These are phyloP conservation scores for Trichosporon sp. DNA, from an alignment of 1,284 basidiomycete species.

Conservation along the genomic window DNA sequence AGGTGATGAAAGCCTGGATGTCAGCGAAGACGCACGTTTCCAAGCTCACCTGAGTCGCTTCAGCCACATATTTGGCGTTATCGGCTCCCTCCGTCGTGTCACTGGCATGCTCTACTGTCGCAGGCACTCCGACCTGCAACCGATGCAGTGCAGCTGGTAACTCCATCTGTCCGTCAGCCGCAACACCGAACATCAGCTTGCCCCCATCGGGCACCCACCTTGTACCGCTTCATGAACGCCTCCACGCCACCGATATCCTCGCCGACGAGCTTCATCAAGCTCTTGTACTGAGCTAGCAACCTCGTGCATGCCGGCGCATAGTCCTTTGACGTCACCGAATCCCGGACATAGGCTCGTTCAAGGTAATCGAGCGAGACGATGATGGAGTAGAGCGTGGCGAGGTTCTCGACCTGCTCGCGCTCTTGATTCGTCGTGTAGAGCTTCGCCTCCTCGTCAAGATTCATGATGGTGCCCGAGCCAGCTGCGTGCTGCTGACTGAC, in stretches of 20 bases:
- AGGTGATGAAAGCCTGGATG: slow-evolving; percentile 88
- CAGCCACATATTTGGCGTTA: slow-evolving; percentile 95
- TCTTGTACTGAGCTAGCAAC: slow-evolving; percentile 92
- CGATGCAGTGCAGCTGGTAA: slow-evolving; percentile 86
- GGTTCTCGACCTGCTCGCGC: slow-evolving; percentile 80
- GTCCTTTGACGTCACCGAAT: slow-evolving; percentile 84
- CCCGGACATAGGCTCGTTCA: slow-evolving; percentile 90
- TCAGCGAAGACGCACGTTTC: not conserved
- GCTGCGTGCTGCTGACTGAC: not conserved
- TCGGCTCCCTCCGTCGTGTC: slow-evolving; percentile 71
- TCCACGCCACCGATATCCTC: slow-evolving; percentile 78
- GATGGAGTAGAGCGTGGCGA: slow-evolving; percentile 87
- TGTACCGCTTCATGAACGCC: slow-evolving; percentile 84
- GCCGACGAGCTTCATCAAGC: slow-evolving; percentile 85
- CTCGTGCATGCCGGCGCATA: slow-evolving; percentile 94
- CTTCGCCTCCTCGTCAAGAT: slow-evolving; percentile 82
- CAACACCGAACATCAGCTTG: not conserved
- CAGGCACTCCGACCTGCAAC: slow-evolving; percentile 86
- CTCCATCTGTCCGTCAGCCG: slow-evolving; percentile 66
- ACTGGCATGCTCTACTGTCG: slow-evolving; percentile 85
- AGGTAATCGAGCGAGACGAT: slow-evolving; percentile 89
- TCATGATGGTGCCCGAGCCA: slow-evolving; percentile 28
- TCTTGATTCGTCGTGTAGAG: slow-evolving; percentile 84
- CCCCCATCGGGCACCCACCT: slow-evolving; percentile 55
- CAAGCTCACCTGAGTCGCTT: slow-evolving; percentile 79